Evolutionary conservation across 805 yeast species (phyloP).

Genomic region (Saccharomycopsis selenospora): DNA sequence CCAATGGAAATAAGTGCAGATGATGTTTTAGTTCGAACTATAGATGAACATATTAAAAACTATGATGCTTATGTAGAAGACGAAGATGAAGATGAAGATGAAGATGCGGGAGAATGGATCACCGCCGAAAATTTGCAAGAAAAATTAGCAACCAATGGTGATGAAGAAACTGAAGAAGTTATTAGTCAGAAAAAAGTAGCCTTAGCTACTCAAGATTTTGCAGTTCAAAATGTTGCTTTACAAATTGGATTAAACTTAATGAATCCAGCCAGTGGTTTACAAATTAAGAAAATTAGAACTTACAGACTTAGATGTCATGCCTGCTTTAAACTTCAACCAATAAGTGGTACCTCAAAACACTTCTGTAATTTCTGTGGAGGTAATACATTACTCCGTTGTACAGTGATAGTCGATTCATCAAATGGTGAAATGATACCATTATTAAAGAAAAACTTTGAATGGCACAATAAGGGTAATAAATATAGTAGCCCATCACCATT

Average conservation of each 20-base stretch:
- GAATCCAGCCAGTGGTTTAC: conserved; percentile 77
- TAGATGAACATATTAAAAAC: conserved; percentile 4
- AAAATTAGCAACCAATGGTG: conserved; percentile 59
- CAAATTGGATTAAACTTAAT: conserved; percentile 84
- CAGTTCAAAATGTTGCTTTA: conserved; percentile 90
- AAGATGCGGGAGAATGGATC: conserved; percentile 90
- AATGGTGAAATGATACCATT: conserved; percentile 85
- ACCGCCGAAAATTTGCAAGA: conserved; percentile 78
- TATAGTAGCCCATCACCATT: conserved; percentile 84
- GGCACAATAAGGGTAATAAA: conserved; percentile 83
- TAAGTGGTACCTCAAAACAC: conserved; percentile 73
- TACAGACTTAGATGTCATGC: conserved; percentile 98
- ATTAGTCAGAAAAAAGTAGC: conserved; percentile 60
- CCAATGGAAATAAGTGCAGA: conserved; percentile 7
- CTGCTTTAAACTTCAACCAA: conserved; percentile 76
- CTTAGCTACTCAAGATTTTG: conserved; percentile 91
- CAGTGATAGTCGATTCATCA: conserved; percentile 71
- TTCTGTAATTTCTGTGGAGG: conserved; percentile 98
- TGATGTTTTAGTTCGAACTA: conserved; percentile 1
- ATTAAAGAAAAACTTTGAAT: conserved; percentile 83
- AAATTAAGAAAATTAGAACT: conserved; percentile 77
- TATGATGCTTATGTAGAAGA: conserved; percentile 24
- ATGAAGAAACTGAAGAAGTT: conserved; percentile 44
- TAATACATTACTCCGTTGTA: conserved; percentile 79
- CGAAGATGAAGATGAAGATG: conserved; percentile 43